These are phyloP conservation scores for Apostasia ramifera DNA, from an alignment of 106 monocot species.

Conservation along the genomic window DNA sequence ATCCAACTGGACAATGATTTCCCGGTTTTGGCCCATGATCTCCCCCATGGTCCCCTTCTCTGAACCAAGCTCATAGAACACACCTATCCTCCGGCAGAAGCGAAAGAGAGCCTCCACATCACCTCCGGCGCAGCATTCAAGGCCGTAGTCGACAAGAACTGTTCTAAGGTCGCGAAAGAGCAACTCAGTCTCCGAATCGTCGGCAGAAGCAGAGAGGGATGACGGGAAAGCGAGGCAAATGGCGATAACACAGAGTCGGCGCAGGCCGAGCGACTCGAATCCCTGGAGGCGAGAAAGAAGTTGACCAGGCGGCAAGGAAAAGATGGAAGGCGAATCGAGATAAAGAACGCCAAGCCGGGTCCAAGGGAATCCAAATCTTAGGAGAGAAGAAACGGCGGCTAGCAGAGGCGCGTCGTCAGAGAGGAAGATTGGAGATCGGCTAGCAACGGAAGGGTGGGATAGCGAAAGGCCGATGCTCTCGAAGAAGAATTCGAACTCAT, in stretches of 20 bases:
- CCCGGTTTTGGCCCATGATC: slow-evolving; percentile 30
- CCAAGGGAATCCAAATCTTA: slow-evolving; percentile 65
- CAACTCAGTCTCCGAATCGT: slow-evolving; percentile 4
- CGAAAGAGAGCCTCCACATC: slow-evolving; percentile 41
- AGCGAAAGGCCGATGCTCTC: slow-evolving; percentile 65
- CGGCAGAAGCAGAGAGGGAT: slow-evolving; percentile 6
- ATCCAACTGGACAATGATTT: slow-evolving; percentile 32
- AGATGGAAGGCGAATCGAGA: slow-evolving; percentile 17
- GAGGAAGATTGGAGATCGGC: slow-evolving; percentile 39
- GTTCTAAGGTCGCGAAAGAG: slow-evolving; percentile 36
- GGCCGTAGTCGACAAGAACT: slow-evolving; percentile 28
- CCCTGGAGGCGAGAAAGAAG: slow-evolving; percentile 12
- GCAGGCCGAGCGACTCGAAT: slow-evolving; percentile 39
- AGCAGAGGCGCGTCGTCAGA: slow-evolving; percentile 46
- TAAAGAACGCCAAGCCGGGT: slow-evolving; percentile 46
- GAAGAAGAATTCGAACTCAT: slow-evolving; percentile 88
- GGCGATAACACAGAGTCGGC: slow-evolving; percentile 36
- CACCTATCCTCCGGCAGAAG: slow-evolving; percentile 39
- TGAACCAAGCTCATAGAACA: slow-evolving; percentile 62
- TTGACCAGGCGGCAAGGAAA: slow-evolving; percentile 10
- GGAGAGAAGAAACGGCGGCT: slow-evolving; percentile 36
- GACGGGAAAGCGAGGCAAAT: slow-evolving; percentile 66
- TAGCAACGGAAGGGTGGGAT: not conserved
- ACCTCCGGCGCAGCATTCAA: slow-evolving; percentile 16
- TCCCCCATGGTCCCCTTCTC: slow-evolving; percentile 45